These are phyloP conservation scores for Trypanosoma mega DNA, from an alignment of 208 protist genomes.

Conservation along the genomic window DNA sequence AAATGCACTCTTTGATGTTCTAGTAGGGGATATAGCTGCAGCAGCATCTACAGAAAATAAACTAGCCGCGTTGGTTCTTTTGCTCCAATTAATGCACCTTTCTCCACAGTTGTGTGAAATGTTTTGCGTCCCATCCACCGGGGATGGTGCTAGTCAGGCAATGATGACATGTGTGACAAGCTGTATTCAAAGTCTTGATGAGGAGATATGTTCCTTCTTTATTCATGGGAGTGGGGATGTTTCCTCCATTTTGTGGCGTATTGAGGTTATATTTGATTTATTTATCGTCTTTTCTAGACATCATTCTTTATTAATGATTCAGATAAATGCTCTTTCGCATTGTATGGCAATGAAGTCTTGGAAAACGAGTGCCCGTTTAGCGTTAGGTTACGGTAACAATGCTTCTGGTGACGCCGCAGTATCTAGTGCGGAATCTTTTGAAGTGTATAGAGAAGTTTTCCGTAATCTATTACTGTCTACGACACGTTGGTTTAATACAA, in stretches of 20 bases:
- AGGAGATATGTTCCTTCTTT: conserved; percentile 41
- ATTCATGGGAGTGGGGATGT: conserved; percentile 27
- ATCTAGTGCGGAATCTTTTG: conserved; percentile 30
- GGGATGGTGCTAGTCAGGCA: conserved; percentile 31
- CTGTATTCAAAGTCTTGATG: conserved; percentile 57
- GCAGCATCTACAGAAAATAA: conserved; percentile 16
- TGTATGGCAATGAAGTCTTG: conserved; percentile 72
- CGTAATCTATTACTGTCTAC: conserved; percentile 49
- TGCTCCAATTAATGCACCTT: conserved; percentile 55
- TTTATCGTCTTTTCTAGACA: conserved; percentile 56
- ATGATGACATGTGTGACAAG: conserved; percentile 46
- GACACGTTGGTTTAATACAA: conserved; percentile 65
- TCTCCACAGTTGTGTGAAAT: conserved; percentile 66
- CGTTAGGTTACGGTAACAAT: conserved; percentile 44
- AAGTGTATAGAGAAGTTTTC: conserved; percentile 66
- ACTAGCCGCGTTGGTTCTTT: conserved; percentile 47
- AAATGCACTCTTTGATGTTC: conserved; percentile 50
- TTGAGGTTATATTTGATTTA: conserved; percentile 61
- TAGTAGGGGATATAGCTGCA: conserved; percentile 51
- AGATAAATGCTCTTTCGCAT: conserved; percentile 40
- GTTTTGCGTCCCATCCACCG: conserved; percentile 45
- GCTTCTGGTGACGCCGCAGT: conserved; percentile 6
- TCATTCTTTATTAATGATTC: conserved; percentile 56
- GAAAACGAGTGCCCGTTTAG: conserved; percentile 52
- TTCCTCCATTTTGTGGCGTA: conserved; percentile 36